Conservation (phyloP, 2,329 filamentous ascomycete genomes). For the Trichoderma endophyticum region DNA sequence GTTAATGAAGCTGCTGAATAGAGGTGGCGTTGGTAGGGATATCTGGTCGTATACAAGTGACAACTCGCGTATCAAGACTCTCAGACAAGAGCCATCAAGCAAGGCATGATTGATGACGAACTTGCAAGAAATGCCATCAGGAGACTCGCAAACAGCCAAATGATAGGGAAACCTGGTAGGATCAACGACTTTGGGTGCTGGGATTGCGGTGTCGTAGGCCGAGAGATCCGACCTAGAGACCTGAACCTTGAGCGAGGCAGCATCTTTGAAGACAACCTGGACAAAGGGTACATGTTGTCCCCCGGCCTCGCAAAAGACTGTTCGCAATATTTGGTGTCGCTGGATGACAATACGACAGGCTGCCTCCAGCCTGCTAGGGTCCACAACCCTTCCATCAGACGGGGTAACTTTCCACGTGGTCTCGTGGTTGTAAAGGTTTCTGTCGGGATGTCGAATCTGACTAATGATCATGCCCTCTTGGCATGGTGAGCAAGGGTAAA, state of each 20-base stretch:
- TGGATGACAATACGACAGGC: background rate
- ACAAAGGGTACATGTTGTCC: background rate
- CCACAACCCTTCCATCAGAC: background rate
- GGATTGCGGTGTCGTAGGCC: background rate
- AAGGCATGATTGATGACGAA: background rate
- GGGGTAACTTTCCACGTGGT: background rate
- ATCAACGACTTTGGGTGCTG: background rate
- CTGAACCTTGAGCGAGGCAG: background rate
- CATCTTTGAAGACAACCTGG: background rate
- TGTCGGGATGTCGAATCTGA: background rate
- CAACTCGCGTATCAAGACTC: background rate
- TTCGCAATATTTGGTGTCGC: background rate
- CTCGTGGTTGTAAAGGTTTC: background rate
- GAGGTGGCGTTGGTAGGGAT: background rate
- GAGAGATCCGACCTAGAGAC: background rate
- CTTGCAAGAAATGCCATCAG: background rate
- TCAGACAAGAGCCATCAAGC: background rate
- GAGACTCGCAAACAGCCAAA: background rate
- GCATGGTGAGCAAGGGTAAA: background rate
- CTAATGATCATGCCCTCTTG: background rate
- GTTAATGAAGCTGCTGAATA: background rate
- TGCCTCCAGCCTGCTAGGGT: background rate
- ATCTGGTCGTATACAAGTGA: background rate
- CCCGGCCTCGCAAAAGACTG: background rate
- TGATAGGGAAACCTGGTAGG: background rate